Evolutionary conservation across 345 rosid genomes (phyloP), one percentile per base, ranked within the genome.

Genomic region (Nephelium lappaceum): DNA sequence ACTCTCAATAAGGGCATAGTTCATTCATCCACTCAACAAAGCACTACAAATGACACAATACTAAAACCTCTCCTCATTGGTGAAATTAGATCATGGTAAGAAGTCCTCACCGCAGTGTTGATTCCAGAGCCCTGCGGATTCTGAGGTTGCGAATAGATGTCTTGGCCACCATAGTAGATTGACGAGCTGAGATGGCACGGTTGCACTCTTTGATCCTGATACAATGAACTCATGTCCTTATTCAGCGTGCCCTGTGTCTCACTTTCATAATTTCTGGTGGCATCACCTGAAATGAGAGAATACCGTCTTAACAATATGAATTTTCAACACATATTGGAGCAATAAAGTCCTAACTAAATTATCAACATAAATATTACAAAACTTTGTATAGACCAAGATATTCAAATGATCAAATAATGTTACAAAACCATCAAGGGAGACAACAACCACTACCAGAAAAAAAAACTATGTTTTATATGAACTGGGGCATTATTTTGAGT

Each of bases 161-260:
- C 98, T 36, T 84, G 98, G 64, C 98, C 96, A 75, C 98, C 98
- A 36, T 93, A 92, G 78, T 84, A 93, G 84, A 93, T 93, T 3
- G 98, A 93, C 41, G 98, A 93, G 83, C 96, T 89, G 16, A 93
- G 84, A 80, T 86, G 89, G 72, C 92, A 89, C 21, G 98, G 98
- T 43, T 90, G 93, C 14, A 85, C 84, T 80, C 79, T 89, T 79
- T 89, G 96, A 1, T 88, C 87, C 39, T 88, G 90, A 80, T 89
- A 89, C 57, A 71, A 38, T 15, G 87, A 87, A 78, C 78, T 71
- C 83, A 11, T 39, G 71, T 87, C 89, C 61, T 64, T 76, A 66
- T 68, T 77, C 68, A 77, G 79, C 4, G 14, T 25, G 75, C 82
- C 80, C 81, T 87, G 80, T 51, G 69, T 79, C 75, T 78, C 88